A percentile compares a stretch with the other conserved stretches of the same genome.
These are phyloP conservation scores for Chytriomyces hyalinus DNA, from an alignment of 192 early-diverging fungal species.

Conservation along the genomic window DNA sequence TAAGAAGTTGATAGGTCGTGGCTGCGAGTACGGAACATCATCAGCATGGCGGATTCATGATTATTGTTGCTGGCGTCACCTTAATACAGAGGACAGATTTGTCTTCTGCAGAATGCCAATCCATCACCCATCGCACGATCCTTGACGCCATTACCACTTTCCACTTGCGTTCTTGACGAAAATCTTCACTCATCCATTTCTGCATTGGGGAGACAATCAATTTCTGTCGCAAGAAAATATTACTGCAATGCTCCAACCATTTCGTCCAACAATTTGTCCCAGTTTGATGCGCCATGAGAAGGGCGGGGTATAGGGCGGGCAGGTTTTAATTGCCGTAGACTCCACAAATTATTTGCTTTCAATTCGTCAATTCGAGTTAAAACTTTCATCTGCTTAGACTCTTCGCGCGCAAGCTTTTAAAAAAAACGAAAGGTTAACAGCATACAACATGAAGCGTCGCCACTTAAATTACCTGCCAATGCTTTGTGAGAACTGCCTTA, in stretches of 20 bases:
- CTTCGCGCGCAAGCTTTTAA: constrained; percentile 71
- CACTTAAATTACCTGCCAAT: constrained; percentile 69
- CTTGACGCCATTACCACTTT: constrained; percentile 76
- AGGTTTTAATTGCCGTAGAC: constrained; percentile 74
- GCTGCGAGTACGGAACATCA: too few relatives aligned
- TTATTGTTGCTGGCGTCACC: constrained; percentile 43
- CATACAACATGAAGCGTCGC: not conserved
- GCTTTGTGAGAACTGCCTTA: constrained; percentile 72
- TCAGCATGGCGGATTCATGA: not conserved
- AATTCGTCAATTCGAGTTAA: constrained; percentile 72
- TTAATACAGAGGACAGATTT: constrained; percentile 71
- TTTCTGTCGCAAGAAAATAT: not conserved
- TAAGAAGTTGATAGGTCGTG: too few relatives aligned
- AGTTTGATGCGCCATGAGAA: constrained; percentile 59
- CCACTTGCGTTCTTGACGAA: constrained; percentile 81
- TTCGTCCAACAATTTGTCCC: constrained; percentile 81
- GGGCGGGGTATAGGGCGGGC: constrained; percentile 57
- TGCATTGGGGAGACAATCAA: constrained; percentile 30
- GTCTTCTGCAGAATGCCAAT: constrained; percentile 75
- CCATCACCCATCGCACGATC: constrained; percentile 68
- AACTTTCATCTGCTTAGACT: constrained; percentile 68
- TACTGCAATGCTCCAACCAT: constrained; percentile 57
- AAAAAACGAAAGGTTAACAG: constrained; percentile 5
- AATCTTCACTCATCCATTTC: constrained; percentile 82
- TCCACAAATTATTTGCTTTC: constrained; percentile 74